These are phyloP conservation scores for Fusarium sp. DNA, from an alignment of 2,329 filamentous ascomycete genomes.

Conservation along the genomic window DNA sequence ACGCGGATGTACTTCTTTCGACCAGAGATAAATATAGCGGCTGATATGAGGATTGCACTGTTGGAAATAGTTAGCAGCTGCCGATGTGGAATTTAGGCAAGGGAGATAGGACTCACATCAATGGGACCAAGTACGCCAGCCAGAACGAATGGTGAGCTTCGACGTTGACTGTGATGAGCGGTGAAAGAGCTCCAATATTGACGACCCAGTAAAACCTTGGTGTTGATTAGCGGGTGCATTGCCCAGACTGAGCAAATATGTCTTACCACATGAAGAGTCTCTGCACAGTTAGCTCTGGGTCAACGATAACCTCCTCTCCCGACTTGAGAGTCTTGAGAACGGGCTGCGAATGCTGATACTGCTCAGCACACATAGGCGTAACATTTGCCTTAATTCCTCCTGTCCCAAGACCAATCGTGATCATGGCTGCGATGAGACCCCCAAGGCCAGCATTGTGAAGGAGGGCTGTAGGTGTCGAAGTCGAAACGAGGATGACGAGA, in stretches of 20 bases:
- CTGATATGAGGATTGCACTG: neutral
- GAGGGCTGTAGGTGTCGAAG: neutral
- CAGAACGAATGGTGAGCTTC: constrained; percentile 1
- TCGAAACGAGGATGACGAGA: neutral
- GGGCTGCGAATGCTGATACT: neutral
- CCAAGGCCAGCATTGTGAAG: neutral
- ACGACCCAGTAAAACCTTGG: constrained; percentile 6
- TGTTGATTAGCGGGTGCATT: accelerated
- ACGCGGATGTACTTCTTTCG: constrained; percentile 2
- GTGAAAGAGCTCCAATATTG: constrained; percentile 1
- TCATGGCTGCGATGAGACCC: neutral
- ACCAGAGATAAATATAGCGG: neutral
- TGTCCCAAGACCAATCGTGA: neutral
- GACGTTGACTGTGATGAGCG: neutral
- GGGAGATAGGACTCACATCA: neutral
- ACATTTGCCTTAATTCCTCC: neutral
- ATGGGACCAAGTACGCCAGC: neutral
- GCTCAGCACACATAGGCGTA: constrained; percentile 3
- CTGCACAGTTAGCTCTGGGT: neutral
- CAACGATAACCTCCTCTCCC: neutral
- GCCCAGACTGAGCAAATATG: accelerated
- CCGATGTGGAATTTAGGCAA: too few species aligned
- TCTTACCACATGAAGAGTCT: constrained; percentile 5
- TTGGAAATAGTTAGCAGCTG: too few species aligned
- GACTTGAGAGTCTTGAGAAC: constrained; percentile 9